These are phyloP conservation scores for Daldinia decipiens DNA, from an alignment of 495 filamentous ascomycete genomes.

Conservation along the genomic window DNA sequence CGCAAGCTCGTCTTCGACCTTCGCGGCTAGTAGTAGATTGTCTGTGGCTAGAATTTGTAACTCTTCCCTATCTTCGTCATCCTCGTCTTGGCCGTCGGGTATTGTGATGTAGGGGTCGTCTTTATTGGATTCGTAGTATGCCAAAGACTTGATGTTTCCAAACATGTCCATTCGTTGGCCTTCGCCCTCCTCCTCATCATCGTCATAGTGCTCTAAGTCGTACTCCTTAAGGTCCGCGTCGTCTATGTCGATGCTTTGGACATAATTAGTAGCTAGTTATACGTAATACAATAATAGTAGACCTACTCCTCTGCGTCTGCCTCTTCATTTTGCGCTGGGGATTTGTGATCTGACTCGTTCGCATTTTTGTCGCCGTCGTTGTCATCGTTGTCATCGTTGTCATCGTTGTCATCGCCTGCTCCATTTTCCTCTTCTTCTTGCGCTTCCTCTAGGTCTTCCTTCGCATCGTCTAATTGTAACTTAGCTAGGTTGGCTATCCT, in stretches of 20 bases:
- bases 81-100: constrained; percentile 72
- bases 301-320: constrained; percentile 50
- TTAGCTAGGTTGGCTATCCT: constrained; percentile 90
- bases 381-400: constrained; percentile 36
- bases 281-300: not conserved
- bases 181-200: constrained; percentile 72
- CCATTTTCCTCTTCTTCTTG: constrained; percentile 53
- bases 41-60: constrained; percentile 92
- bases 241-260: constrained; percentile 59
- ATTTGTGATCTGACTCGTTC: constrained; percentile 44
- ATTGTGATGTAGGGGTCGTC: constrained; percentile 97
- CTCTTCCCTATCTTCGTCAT: constrained; percentile 91
- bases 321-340: constrained; percentile 42
- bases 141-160: constrained; percentile 89
- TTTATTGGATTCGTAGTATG: constrained; percentile 91
- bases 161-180: constrained; percentile 87
- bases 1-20: constrained; percentile 95
- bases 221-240: constrained; percentile 95
- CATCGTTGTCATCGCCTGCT: constrained; percentile 20
- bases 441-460: constrained; percentile 82
- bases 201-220: constrained; percentile 93
- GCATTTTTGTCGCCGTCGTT: constrained; percentile 34
- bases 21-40: constrained; percentile 89
- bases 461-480: constrained; percentile 90
- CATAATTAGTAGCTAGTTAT: constrained; percentile 36